Evolutionary conservation across 495 filamentous ascomycete species (phyloP).

Genomic region (Antarctomyces pellizariae): DNA sequence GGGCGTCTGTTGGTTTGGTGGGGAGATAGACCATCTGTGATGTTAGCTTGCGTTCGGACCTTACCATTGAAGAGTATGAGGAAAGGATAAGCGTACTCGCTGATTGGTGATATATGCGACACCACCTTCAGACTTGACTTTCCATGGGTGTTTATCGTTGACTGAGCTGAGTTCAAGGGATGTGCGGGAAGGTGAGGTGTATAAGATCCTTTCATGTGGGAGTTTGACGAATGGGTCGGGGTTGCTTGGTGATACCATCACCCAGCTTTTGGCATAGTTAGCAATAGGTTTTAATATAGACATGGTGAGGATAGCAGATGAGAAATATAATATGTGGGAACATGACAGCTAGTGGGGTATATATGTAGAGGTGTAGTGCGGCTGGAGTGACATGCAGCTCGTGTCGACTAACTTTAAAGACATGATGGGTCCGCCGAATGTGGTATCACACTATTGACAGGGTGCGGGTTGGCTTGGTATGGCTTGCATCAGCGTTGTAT

Average conservation of each 20-base stretch:
- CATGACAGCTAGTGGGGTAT: too few relatives aligned
- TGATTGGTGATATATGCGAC: slow-evolving; percentile 72
- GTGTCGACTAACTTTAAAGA: too few relatives aligned
- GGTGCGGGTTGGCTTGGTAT: too few relatives aligned
- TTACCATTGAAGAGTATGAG: slow-evolving; percentile 1
- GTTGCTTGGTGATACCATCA: slow-evolving; percentile 40
- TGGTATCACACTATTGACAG: too few relatives aligned
- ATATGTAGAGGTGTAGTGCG: too few relatives aligned
- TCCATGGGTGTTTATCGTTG: slow-evolving; percentile 28
- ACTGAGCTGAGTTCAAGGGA: slow-evolving; percentile 36
- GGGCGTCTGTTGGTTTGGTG: slow-evolving; percentile 32
- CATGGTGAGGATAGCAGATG: slow-evolving; percentile 7
- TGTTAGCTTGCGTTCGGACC: slow-evolving; percentile 4
- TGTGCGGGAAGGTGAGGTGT: slow-evolving; percentile 49
- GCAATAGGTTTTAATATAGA: slow-evolving; percentile 6
- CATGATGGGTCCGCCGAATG: too few relatives aligned
- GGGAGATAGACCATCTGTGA: slow-evolving; percentile 75
- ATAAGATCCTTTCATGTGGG: slow-evolving; percentile 43
- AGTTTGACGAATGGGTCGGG: slow-evolving; percentile 40
- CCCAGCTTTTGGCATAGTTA: slow-evolving; percentile 35
- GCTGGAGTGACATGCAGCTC: too few relatives aligned
- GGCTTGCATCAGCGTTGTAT: too few relatives aligned
- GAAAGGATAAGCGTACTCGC: slow-evolving; percentile 31
- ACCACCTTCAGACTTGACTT: slow-evolving; percentile 33
- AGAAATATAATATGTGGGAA: too few relatives aligned